These are phyloP conservation scores for Pouteria glomerata DNA, from an alignment of 148 eudicot genomes.

Conservation along the genomic window DNA sequence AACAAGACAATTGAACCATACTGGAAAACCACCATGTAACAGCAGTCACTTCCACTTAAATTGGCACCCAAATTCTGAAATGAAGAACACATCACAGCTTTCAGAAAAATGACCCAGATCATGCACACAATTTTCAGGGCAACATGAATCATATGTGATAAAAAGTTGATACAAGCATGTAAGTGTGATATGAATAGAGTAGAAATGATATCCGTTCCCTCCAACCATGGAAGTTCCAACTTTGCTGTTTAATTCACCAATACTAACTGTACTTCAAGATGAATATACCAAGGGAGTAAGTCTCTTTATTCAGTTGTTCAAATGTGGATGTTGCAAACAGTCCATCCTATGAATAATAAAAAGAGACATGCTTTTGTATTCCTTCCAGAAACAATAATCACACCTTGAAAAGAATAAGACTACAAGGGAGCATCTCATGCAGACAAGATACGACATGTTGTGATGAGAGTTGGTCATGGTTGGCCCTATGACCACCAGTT, in stretches of 20 bases:
- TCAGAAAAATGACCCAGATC: background rate
- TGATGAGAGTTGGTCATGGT: too few species aligned
- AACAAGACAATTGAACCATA: conserved; percentile 92
- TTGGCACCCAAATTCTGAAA: conserved; percentile 66
- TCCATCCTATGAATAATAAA: background rate
- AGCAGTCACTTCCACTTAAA: conserved; percentile 65
- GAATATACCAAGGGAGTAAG: background rate
- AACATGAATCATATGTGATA: background rate
- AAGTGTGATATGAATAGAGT: background rate
- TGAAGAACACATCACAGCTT: background rate
- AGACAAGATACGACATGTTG: too few species aligned
- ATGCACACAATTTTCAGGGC: background rate
- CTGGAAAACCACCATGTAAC: conserved; percentile 86
- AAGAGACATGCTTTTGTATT: background rate
- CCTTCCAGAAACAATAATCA: background rate
- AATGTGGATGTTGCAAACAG: background rate
- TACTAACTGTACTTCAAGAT: background rate
- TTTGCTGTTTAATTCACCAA: background rate
- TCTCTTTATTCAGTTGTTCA: background rate
- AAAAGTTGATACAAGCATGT: background rate
- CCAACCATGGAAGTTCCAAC: background rate
- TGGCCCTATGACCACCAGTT: too few species aligned
- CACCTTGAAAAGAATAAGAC: background rate
- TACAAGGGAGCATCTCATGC: too few species aligned
- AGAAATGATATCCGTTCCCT: background rate